Evolutionary conservation across 1,139 yeast genomes (phyloP), one percentile per base, ranked within the genome.

Genomic region (Saccharomycopsis hybrid): DNA sequence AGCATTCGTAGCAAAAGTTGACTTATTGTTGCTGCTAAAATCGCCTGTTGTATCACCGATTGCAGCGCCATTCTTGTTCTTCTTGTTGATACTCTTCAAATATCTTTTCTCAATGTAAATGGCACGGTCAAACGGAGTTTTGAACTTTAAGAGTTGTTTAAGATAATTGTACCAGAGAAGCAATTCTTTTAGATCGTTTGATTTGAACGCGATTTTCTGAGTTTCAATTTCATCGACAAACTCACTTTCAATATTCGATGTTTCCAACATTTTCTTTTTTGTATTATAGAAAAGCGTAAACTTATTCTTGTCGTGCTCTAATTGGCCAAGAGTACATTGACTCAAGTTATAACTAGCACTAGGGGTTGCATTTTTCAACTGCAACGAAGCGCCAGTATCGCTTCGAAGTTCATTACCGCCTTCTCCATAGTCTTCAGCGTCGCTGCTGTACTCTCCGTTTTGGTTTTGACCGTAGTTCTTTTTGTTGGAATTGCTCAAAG

Each of bases 401-500:
- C n/a, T n/a, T n/a, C n/a, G n/a, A 5, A 59, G 59, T 46, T 55
- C 57, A 30, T 56, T 58, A 28, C 52, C 53, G 33, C 54, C 50
- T 43, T 59, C 62, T 51, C n/a, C 30, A 11, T 11, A 32, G 35
- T 32, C 35, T 8, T 32, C 35, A 13, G 5, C 9, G 5, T 18
- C 43, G 30, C 13, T 18, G 18, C 43, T 28, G 31, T 5, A 7
- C 5, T 40, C 31, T 8, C n/a, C 18, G 11, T 25, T 25, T 5
- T 18, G 8, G 5, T 56, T 55, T 27, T 47, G 47, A 13, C 38
- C 4, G 52, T 57, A 28, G 63, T 59, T 40, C 79, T 81, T 56
- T 40, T 40, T 40, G 29, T 78, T 78, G 58, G 77, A 76, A n/a
- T n/a, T n/a, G n/a, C n/a, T n/a, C n/a, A n/a, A n/a, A 41, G 86